Base-by-base conservation (phyloP, 2,329 filamentous ascomycete genomes). In the Fusarium phyllophilum region DNA sequence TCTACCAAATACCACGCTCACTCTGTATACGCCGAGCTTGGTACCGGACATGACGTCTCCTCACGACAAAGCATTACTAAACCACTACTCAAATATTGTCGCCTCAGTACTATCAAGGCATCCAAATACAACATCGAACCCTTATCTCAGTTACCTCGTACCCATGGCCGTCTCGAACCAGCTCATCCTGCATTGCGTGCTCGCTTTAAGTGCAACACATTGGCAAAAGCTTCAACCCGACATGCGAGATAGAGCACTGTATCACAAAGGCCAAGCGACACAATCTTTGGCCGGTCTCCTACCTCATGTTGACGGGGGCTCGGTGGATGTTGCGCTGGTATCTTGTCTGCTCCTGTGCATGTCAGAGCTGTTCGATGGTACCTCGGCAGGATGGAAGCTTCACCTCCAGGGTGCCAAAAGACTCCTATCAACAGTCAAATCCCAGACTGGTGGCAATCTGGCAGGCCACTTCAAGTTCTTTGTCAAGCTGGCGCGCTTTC, bases 141-240 rank as follows among this genome's bases (percentile, higher is more conserved):
- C 62, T 6, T 66, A 66, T 3, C 48, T 62, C 24, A 66, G 62
- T 6, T 64, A 66, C 2, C 61, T 66, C 3, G 14, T 66, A 5
- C 62, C 62, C 2, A 66, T 66, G 62, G 62, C 62, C 1, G 34
- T 24, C 6, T 66, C 62, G 3, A 64, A 66, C 0, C 59, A 46
- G 22, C 33, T 66, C 1, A 64, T 66, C 0, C 46, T 36, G 0
- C 59, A 66, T 17, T 66, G 59, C 24, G 29, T 66, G 4, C 59
- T 66, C 1, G 62, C 62, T 2, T 34, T 66, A 8, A 66, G 62
- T 1, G 62, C 62, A 12, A 66, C 62, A 0, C 62, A 66, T n/a
- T 66, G 62, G 62, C 34, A 66, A 18, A 66, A 66, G 39, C 59
- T 66, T 1, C 62, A 66, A 11, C 62, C 59, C 4, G n/a, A 64